Conservation (phyloP, 2,329 filamentous ascomycete genomes). For the Pyrenophora tritici-repentis region DNA sequence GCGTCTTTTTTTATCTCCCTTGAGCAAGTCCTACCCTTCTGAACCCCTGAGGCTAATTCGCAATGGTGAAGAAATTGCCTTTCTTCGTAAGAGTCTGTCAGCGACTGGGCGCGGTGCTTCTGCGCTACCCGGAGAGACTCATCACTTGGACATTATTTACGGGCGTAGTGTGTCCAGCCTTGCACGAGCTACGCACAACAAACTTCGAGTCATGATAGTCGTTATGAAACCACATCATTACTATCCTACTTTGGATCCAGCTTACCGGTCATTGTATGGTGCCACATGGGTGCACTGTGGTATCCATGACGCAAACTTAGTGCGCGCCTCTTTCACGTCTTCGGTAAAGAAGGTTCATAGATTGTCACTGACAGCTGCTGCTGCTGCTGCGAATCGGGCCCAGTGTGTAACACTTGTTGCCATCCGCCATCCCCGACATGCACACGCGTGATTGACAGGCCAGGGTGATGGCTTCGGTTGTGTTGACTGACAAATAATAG, state of each 20-base stretch:
- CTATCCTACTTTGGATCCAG: conserved; percentile 1
- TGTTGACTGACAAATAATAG: conserved; percentile 6
- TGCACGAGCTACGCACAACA: conserved; percentile 3
- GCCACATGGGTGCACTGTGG: conserved; percentile 2
- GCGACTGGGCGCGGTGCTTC: background rate
- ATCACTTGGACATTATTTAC: too few relatives aligned
- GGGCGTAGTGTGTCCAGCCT: too few relatives aligned
- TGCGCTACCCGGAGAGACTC: background rate
- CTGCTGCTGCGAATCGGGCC: background rate
- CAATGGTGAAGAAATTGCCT: conserved; percentile 1
- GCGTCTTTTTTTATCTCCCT: background rate
- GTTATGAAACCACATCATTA: background rate
- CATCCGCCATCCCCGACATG: conserved; percentile 2
- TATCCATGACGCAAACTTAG: conserved; percentile 5
- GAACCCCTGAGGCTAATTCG: background rate
- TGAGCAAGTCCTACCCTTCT: too few relatives aligned
- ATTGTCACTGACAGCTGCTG: conserved; percentile 7
- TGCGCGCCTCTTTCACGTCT: background rate
- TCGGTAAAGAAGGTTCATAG: conserved; percentile 3
- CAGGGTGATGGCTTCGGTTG: conserved; percentile 6
- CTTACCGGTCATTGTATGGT: background rate
- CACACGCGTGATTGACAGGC: conserved; percentile 7
- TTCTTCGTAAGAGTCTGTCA: background rate
- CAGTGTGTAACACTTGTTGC: conserved; percentile 1
- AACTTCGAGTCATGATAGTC: conserved; percentile 9